Percentiles rank a stretch among this genome's conserved stretches.
Evolutionary conservation across 306 rosid genomes (phyloP).

Genomic region (Benincasa hispida): DNA sequence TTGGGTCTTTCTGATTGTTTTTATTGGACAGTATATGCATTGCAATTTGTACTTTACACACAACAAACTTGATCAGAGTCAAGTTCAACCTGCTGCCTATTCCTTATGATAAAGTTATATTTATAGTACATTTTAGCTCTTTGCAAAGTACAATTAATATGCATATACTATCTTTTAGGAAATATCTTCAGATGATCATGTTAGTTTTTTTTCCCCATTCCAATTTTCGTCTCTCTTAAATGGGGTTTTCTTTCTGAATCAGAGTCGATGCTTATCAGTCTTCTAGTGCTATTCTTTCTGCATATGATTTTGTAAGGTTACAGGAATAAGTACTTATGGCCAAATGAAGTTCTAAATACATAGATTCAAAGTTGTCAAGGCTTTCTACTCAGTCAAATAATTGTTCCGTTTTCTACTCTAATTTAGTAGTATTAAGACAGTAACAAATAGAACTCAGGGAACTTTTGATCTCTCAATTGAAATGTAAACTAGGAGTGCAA

Average conservation of each 20-base stretch:
- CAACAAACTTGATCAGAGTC: constrained; percentile 1
- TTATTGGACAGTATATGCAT: constrained; percentile 6
- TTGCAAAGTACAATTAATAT: neutral
- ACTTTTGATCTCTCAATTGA: too few relatives aligned
- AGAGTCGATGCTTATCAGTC: neutral
- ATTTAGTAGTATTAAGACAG: too few relatives aligned
- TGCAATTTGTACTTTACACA: constrained; percentile 1
- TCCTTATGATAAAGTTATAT: constrained; percentile 8
- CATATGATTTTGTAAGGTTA: too few relatives aligned
- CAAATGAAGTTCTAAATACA: too few relatives aligned
- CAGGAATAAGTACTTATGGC: too few relatives aligned
- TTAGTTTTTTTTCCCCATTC: neutral
- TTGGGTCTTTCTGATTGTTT: constrained; percentile 2
- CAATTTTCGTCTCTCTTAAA: neutral
- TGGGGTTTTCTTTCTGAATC: neutral
- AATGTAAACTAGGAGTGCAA: too few relatives aligned
- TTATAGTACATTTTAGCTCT: neutral
- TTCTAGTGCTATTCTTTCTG: neutral
- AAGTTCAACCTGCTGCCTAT: constrained; percentile 8
- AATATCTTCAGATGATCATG: neutral
- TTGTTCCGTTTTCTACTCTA: too few relatives aligned
- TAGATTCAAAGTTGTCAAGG: too few relatives aligned
- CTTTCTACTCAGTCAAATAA: too few relatives aligned
- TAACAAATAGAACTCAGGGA: too few relatives aligned
- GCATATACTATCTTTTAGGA: neutral